These are phyloP conservation scores for Pyrenophora teres DNA, from an alignment of 2,329 filamentous ascomycete genomes.

Conservation along the genomic window DNA sequence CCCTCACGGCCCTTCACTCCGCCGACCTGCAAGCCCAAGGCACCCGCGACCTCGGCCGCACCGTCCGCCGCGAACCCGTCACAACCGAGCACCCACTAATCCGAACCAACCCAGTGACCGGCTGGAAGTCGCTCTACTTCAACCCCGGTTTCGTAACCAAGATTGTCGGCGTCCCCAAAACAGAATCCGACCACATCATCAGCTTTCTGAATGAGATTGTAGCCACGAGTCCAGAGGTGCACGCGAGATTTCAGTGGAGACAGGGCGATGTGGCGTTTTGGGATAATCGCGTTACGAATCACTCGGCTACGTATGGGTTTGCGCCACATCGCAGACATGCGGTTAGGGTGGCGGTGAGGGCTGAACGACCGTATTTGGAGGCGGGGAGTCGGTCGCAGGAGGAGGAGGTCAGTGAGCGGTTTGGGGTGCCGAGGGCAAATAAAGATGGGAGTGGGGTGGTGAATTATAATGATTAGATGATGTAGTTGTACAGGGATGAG, in stretches of 20 bases:
- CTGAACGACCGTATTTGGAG: constrained; percentile 54
- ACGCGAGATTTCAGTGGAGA: constrained; percentile 69
- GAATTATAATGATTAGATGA: constrained; percentile 61
- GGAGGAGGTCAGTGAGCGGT: constrained; percentile 55
- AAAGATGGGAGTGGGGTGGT: constrained; percentile 61
- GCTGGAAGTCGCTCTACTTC: constrained; percentile 65
- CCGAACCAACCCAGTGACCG: constrained; percentile 64
- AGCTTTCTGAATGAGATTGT: constrained; percentile 60
- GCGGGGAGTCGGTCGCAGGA: constrained; percentile 58
- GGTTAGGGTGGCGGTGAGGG: constrained; percentile 55
- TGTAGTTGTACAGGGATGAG: no score
- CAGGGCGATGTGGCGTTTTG: constrained; percentile 70
- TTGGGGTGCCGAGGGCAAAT: constrained; percentile 57
- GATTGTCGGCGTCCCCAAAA: constrained; percentile 63
- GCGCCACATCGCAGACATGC: constrained; percentile 62
- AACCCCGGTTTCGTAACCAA: constrained; percentile 63
- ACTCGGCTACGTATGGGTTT: constrained; percentile 62
- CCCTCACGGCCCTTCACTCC: constrained; percentile 61
- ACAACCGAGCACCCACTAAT: constrained; percentile 62
- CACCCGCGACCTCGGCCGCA: constrained; percentile 55
- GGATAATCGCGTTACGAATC: constrained; percentile 66
- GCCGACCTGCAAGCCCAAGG: constrained; percentile 60
- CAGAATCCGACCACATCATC: constrained; percentile 60
- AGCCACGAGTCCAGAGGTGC: constrained; percentile 67
- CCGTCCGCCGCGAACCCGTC: constrained; percentile 58